Evolutionary conservation across 2,329 filamentous ascomycete genomes (phyloP), one percentile per base, ranked within the genome.

Genomic region (Fusarium pseudonygamai): DNA sequence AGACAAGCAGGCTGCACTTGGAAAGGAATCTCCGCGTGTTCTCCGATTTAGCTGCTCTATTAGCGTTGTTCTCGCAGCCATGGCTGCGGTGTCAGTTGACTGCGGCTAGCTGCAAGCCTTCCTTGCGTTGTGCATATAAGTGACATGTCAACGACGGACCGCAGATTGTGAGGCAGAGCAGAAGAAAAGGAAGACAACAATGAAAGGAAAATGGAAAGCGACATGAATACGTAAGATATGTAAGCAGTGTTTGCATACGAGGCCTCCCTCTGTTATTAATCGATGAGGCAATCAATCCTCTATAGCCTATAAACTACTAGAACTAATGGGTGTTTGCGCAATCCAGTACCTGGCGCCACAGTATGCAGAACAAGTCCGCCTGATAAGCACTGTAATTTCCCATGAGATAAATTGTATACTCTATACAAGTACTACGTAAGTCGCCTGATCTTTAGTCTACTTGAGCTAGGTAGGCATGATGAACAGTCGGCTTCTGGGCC

Each of bases 41-140:
- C 7, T 47, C 39, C 16, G 26, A 36, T 50, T 67, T 55, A 26
- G 37, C 24, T 34, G 46, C 40, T 37, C 47, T 34, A 72, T 47
- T 69, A 76, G 75, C 75, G 75, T 76, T 76, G 73, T 76, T 76
- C 62, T 55, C 73, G 49, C 73, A 55, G 52, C 61, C 58, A 49
- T 49, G 9, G 15, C 28, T 59, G 16, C n/a, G 26, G 34, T 32
- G 62, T 67, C 61, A 66, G 64, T 65, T 63, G 71, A 69, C 69
- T 40, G 47, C 40, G 37, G 58, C 55, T 55, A 47, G 34, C 64
- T 72, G 58, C 64, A 69, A 69, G 66, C 57, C 66, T 69, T 61
- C 36, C 40, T 52, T 63, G 65, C 52, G 47, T 61, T 50, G 55
- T 62, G 67, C 49, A 73, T 43, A 37, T 26, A 67, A 64, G 61